Conservation (phyloP, 75 land plant genomes). For the Pinus taeda region DNA sequence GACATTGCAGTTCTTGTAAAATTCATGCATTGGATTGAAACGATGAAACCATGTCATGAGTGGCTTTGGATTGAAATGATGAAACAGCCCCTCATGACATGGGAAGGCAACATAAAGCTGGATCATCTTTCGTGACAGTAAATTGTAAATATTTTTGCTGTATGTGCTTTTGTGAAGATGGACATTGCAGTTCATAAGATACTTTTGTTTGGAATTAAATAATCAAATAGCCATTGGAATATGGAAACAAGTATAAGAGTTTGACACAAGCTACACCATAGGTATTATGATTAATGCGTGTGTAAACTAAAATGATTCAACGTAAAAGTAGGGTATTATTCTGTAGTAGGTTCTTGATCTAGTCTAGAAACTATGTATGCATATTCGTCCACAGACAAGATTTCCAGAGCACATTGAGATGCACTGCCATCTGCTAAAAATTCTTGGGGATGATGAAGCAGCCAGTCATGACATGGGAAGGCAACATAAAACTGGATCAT, state of each 20-base stretch:
- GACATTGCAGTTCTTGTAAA: too few relatives aligned
- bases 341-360: neutral
- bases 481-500: too few relatives aligned
- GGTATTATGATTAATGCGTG: neutral
- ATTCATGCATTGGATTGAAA: too few relatives aligned
- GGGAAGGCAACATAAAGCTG: neutral
- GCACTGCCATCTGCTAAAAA: neutral
- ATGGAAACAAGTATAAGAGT: neutral
- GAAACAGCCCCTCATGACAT: too few relatives aligned
- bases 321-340: neutral
- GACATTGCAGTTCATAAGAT: neutral
- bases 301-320: neutral
- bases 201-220: neutral
- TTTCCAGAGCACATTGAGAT: neutral
- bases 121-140: neutral
- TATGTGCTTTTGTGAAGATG: neutral
- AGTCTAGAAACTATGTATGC: neutral
- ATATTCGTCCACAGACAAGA: neutral
- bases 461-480: too few relatives aligned
- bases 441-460: neutral
- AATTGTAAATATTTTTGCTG: neutral
- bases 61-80: too few relatives aligned
- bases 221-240: neutral
- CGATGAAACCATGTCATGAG: too few relatives aligned
- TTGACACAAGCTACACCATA: neutral